Evolutionary conservation across 768 basidiomycete genomes (phyloP).

Genomic region (Lactifluus piperatus): DNA sequence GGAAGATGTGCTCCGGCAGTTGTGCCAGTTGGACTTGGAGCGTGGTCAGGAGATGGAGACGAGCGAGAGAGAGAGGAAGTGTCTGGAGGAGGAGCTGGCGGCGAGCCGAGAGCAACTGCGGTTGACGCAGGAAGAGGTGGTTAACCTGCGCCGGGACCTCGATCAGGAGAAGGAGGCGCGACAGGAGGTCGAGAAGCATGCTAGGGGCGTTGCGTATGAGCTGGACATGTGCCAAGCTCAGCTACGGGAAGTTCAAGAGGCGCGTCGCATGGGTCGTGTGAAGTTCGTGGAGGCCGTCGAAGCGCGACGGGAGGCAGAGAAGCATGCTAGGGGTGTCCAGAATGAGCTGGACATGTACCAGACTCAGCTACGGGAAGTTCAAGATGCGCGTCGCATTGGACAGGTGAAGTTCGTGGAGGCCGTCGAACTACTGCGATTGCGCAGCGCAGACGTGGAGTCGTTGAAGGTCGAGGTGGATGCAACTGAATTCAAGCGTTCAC

Average conservation of each 20-base stretch:
- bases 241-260: not conserved
- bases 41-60: not conserved
- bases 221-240: not conserved
- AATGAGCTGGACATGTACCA: not conserved
- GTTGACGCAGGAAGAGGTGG: not conserved
- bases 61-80: not conserved
- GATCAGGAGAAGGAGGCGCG: not conserved
- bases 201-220: not conserved
- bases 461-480: not conserved
- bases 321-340: not conserved
- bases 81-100: not conserved
- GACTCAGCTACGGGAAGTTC: not conserved
- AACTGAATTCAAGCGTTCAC: not conserved
- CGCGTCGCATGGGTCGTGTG: not conserved
- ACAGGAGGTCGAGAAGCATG: not conserved
- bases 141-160: not conserved
- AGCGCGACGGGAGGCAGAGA: not conserved
- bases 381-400: not conserved
- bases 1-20: not conserved
- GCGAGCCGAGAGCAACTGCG: not conserved
- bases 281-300: not conserved
- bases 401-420: too few relatives aligned
- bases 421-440: not conserved
- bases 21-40: not conserved
- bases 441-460: not conserved